Evolutionary conservation across 768 basidiomycete genomes (phyloP), one percentile per base, ranked within the genome.

Genomic region (Podaxis sp.): DNA sequence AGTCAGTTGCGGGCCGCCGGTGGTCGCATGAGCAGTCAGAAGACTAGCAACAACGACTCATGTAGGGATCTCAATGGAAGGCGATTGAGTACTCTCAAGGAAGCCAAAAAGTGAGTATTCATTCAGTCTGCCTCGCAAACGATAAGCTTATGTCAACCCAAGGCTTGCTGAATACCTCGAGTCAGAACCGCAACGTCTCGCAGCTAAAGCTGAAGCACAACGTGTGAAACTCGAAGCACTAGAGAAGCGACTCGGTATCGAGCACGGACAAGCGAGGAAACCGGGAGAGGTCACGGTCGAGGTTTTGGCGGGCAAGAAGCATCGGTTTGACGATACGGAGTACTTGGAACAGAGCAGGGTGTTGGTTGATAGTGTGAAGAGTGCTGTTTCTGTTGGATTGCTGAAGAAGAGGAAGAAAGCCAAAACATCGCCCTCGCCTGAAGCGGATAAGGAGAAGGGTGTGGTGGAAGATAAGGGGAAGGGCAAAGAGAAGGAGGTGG

Each of bases 1-100:
- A 93, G 91, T 17, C 95, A 98, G 78, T 81, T 99, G 66, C 85
- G 97, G 73, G 96, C 97, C 0, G 96, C 96, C 13, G 97, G 97
- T 66, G 96, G 97, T 12, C 85, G 96, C 36, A 99, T 99, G 97
- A 93, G 91, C 70, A 91, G 89, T 67, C 93, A 95, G 78, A 94
- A 94, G 80, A 94, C 94, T 24, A 95, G 82, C 74, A 96, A 95
- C 74, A 95, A 95, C 65, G 96, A 98, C 72, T 93, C 92, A 7
- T 97, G 95, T 73, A 79, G 97, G 53, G 97, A 98, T 71, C 81
- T 99, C 40, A 94, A 84, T 63, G 96, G 96, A 1, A 79, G 96
- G 55, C 80, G 95, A 65, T 78, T 99, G 27, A 93, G 92, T 69
- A 97, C 96, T 0, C 87, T 99, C 70, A 97, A 98, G 75, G 95